Conservation (phyloP, 495 filamentous ascomycete species). For the Amniculicola lignicola region DNA sequence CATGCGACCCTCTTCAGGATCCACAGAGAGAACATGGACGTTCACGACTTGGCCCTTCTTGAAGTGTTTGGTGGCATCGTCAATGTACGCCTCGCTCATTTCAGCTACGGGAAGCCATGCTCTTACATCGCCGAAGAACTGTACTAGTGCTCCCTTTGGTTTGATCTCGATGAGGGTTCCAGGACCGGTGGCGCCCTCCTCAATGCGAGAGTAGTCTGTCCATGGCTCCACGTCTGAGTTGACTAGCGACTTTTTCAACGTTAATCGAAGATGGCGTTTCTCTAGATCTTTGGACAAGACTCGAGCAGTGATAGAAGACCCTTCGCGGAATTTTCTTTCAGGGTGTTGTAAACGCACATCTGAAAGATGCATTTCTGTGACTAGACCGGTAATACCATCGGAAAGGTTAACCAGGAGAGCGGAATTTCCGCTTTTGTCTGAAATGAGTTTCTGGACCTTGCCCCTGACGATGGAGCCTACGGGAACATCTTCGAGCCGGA, state of each 20-base stretch:
- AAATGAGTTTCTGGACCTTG: slow-evolving; percentile 76
- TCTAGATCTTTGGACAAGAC: slow-evolving; percentile 76
- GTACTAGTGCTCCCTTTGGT: slow-evolving; percentile 76
- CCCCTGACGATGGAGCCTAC: slow-evolving; percentile 80
- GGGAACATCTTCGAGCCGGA: slow-evolving; percentile 82
- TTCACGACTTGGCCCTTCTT: slow-evolving; percentile 83
- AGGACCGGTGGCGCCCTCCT: slow-evolving; percentile 66
- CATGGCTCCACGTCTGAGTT: slow-evolving; percentile 77
- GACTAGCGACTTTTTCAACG: slow-evolving; percentile 88
- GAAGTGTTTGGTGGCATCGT: slow-evolving; percentile 86
- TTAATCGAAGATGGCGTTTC: slow-evolving; percentile 78
- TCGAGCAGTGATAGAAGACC: slow-evolving; percentile 73
- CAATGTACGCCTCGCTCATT: slow-evolving; percentile 96
- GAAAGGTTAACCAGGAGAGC: slow-evolving; percentile 78
- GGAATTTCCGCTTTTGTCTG: slow-evolving; percentile 67
- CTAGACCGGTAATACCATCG: slow-evolving; percentile 81
- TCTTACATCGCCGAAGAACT: slow-evolving; percentile 80
- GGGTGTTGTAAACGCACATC: slow-evolving; percentile 86
- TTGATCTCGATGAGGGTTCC: slow-evolving; percentile 83
- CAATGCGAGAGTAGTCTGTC: slow-evolving; percentile 67
- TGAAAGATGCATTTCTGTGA: slow-evolving; percentile 81
- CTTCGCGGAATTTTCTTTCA: slow-evolving; percentile 92
- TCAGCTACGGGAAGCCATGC: slow-evolving; percentile 89
- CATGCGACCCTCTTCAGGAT: slow-evolving; percentile 65
- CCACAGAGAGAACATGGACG: slow-evolving; percentile 76